phyloP scores from a whole-genome alignment of 2,329 filamentous ascomycete genomes.

The Mollisiaceae sp. region DNA sequence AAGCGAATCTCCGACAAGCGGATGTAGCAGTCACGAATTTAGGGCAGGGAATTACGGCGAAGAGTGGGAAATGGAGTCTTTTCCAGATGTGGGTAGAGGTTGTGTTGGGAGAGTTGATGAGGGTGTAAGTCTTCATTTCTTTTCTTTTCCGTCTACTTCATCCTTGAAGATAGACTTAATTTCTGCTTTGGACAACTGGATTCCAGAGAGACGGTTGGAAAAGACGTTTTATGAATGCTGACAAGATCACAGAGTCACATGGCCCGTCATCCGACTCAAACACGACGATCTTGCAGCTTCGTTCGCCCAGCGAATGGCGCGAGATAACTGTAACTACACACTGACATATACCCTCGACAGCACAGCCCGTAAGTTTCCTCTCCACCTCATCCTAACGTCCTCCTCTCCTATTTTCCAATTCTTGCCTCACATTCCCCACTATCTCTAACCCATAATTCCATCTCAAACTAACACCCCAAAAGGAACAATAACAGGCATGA shows the following conservation, averaged over 20 bases:
- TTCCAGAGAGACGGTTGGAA: no score
- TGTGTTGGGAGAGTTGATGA: slow-evolving; percentile 31
- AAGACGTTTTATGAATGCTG: no score
- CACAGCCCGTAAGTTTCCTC: slow-evolving; percentile 3
- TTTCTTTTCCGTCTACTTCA: no score
- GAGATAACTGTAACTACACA: slow-evolving; percentile 32
- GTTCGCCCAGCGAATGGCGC: slow-evolving; percentile 54
- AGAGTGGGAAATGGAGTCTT: slow-evolving; percentile 23
- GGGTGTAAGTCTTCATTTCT: slow-evolving; percentile 13
- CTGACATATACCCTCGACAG: slow-evolving; percentile 28
- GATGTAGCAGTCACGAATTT: slow-evolving; percentile 44
- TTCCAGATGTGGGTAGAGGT: slow-evolving; percentile 38
- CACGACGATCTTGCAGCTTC: slow-evolving; percentile 56
- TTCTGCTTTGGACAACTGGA: no score
- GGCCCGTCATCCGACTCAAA: slow-evolving; percentile 59
- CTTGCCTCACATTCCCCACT: no score
- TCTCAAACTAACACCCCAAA: not conserved
- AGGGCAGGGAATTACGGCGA: slow-evolving; percentile 13
- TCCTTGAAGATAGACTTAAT: no score
- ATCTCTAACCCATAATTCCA: no score
- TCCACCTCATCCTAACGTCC: not conserved
- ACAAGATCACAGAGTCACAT: slow-evolving; percentile 34
- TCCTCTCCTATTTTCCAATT: no score
- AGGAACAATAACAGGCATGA: slow-evolving; percentile 34
- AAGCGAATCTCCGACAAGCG: slow-evolving; percentile 60